A percentile compares a stretch with the other conserved stretches of the same genome.
Evolutionary conservation across 1,139 yeast genomes (phyloP).

Genomic region (Geotrichum cucujoidarum): DNA sequence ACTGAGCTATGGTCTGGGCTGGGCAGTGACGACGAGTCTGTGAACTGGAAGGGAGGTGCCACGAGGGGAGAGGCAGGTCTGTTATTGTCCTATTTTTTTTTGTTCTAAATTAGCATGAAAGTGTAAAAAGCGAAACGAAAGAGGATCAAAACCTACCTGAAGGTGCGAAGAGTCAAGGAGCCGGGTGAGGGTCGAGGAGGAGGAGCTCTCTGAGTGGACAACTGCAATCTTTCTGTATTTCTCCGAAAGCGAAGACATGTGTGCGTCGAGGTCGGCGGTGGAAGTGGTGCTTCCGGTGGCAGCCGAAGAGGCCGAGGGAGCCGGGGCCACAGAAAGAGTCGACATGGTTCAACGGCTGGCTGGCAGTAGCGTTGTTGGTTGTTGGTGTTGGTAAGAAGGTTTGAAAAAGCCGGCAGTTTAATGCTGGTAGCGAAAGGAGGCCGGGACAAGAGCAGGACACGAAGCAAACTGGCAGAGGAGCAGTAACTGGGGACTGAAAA

Average conservation of each 20-base stretch:
- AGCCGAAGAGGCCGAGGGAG: too few relatives aligned
- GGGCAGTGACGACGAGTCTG: too few relatives aligned
- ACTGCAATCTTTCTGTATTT: slow-evolving; percentile 1
- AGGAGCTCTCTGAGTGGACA: neutral
- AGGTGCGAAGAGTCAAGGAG: neutral
- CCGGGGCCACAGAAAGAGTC: neutral
- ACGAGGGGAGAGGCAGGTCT: neutral
- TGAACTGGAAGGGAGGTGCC: neutral
- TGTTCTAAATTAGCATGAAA: neutral
- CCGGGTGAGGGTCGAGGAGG: slow-evolving; percentile 4
- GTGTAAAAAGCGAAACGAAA: neutral
- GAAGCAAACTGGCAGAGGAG: too few relatives aligned
- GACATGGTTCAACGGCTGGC: too few relatives aligned
- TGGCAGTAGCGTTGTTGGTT: neutral
- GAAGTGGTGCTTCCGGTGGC: neutral
- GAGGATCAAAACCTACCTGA: neutral
- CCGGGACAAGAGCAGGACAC: too few relatives aligned
- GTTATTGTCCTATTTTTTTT: neutral
- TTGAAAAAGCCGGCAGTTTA: neutral
- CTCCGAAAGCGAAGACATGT: neutral
- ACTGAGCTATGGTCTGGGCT: too few relatives aligned
- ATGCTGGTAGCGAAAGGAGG: too few relatives aligned
- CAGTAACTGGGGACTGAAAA: too few relatives aligned
- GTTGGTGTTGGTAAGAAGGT: neutral
- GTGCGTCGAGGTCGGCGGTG: neutral